These are phyloP conservation scores for Tetradesmus obliquus DNA, from an alignment of 139 green algal species.

Conservation along the genomic window DNA sequence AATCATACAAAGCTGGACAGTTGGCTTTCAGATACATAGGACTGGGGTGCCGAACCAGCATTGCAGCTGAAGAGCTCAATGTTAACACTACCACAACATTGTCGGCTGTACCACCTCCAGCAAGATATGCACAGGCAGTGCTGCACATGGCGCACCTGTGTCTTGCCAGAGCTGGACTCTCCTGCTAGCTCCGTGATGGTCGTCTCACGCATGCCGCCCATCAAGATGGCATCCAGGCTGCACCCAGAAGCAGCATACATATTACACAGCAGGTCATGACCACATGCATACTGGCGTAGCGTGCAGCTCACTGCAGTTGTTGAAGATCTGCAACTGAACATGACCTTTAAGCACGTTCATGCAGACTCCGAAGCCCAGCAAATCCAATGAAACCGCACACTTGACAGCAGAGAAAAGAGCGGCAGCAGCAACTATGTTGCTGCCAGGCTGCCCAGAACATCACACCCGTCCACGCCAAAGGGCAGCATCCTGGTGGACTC, in stretches of 20 bases:
- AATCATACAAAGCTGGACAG: too few relatives aligned
- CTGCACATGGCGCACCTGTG: conserved; percentile 49
- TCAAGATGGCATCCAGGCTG: conserved; percentile 67
- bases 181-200: conserved; percentile 65
- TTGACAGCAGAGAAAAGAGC: not conserved
- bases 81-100: too few relatives aligned
- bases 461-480: not conserved
- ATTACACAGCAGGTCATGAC: not conserved
- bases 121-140: not conserved
- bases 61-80: too few relatives aligned
- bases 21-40: too few relatives aligned
- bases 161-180: conserved; percentile 68
- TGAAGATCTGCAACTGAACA: too few relatives aligned
- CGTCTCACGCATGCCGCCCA: conserved; percentile 60
- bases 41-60: too few relatives aligned
- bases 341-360: too few relatives aligned
- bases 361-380: too few relatives aligned
- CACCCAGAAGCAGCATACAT: not conserved
- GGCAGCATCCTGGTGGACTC: conserved; percentile 30
- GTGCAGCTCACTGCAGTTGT: too few relatives aligned
- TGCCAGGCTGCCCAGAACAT: not conserved
- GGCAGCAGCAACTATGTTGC: not conserved
- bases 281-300: not conserved
- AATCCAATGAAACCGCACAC: not conserved
- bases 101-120: too few relatives aligned